phyloP scores from a whole-genome alignment of 176 grass and related monocot species.

The Metroxylon sagu region DNA sequence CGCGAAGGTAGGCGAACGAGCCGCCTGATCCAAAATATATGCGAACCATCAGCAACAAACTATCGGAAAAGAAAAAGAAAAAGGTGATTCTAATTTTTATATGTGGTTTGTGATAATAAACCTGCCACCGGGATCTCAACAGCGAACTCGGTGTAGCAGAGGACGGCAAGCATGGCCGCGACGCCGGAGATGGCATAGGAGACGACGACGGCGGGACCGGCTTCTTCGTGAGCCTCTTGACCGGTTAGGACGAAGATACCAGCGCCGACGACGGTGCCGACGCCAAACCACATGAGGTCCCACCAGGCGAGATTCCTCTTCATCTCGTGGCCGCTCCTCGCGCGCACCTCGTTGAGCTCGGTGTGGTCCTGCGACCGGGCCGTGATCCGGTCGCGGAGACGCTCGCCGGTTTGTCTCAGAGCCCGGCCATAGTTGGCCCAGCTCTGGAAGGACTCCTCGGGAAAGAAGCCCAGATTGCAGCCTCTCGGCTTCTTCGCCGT shows the following conservation, averaged over 20 bases:
- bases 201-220: neutral
- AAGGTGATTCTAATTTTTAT: no score
- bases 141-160: constrained; percentile 19
- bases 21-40: neutral
- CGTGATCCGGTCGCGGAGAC: neutral
- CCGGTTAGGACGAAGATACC: constrained; percentile 20
- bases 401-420: neutral
- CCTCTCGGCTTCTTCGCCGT: neutral
- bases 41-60: neutral
- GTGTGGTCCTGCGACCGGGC: neutral
- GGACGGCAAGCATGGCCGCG: constrained; percentile 12
- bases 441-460: constrained; percentile 18
- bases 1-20: constrained; percentile 7
- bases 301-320: constrained; percentile 11
- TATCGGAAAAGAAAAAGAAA: no score
- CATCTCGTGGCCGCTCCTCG: neutral
- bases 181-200: constrained; percentile 4
- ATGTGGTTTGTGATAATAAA: no score
- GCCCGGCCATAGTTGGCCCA: constrained; percentile 1
- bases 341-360: constrained; percentile 6
- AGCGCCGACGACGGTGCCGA: constrained; percentile 8
- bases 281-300: constrained; percentile 19
- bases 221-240: neutral
- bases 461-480: constrained; percentile 7
- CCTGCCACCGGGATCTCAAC: constrained; percentile 9